Conservation (phyloP, 305 asterid species). For the Solanum aculeatissimum region DNA sequence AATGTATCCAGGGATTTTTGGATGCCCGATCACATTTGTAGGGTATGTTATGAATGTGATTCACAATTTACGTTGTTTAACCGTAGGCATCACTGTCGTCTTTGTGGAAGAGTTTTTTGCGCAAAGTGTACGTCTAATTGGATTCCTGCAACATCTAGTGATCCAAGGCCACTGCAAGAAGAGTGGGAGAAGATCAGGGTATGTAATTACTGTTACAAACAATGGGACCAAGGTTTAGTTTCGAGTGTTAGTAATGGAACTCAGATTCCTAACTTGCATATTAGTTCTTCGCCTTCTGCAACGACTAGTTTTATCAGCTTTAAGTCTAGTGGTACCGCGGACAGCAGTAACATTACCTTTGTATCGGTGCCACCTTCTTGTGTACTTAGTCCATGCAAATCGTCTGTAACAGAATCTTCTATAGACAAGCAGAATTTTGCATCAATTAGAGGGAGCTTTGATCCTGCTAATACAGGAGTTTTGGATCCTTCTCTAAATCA, state of each 20-base stretch:
- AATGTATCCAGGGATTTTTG: constrained; percentile 89
- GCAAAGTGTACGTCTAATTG: constrained; percentile 79
- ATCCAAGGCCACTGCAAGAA: constrained; percentile 20
- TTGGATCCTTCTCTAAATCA: constrained; percentile 22
- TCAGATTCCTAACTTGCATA: constrained; percentile 36
- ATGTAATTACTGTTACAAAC: constrained; percentile 74
- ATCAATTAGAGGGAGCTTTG: constrained; percentile 18
- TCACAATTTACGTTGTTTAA: constrained; percentile 70
- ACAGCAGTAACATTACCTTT: constrained; percentile 49
- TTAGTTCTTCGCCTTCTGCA: constrained; percentile 47
- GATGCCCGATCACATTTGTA: constrained; percentile 98
- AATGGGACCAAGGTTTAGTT: constrained; percentile 47
- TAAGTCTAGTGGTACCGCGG: constrained; percentile 70
- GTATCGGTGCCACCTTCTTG: constrained; percentile 53
- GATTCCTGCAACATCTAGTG: constrained; percentile 37
- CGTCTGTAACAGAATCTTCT: constrained; percentile 38
- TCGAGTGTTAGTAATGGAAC: constrained; percentile 28
- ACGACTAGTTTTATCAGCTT: constrained; percentile 62
- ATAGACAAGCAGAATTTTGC: constrained; percentile 32
- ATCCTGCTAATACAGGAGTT: constrained; percentile 26
- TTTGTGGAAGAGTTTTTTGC: constrained; percentile 85
- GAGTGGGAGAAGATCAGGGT: constrained; percentile 77
- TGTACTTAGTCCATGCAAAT: constrained; percentile 50
- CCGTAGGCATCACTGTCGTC: constrained; percentile 96
- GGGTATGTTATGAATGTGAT: constrained; percentile 98